Percentiles rank a stretch among this genome's conserved stretches.
These are phyloP conservation scores for Trifolium subterraneum DNA, from an alignment of 306 rosid genomes.

Conservation along the genomic window DNA sequence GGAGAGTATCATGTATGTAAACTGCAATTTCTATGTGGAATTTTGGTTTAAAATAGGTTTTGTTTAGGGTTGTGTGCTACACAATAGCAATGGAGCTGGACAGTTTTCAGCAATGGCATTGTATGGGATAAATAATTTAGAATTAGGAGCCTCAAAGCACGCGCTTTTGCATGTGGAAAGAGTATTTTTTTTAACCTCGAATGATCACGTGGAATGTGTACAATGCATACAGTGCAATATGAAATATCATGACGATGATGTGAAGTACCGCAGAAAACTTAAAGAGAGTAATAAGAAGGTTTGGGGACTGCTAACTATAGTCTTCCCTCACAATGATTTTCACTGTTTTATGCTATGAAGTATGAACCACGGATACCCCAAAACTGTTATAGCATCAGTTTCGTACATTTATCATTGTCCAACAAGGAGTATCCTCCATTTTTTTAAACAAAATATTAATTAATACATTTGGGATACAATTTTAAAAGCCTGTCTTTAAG, in stretches of 20 bases:
- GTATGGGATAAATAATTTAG: conserved; percentile 2
- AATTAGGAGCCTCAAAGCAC: conserved; percentile 4
- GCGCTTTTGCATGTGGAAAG: conserved; percentile 14
- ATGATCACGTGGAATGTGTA: not conserved
- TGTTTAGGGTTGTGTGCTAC: not conserved
- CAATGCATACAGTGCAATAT: not conserved
- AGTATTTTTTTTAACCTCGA: not conserved
- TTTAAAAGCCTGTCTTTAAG: not conserved
- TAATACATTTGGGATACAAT: not conserved
- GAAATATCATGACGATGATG: not conserved
- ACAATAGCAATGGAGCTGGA: not conserved
- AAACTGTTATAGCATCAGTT: not conserved
- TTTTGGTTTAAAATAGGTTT: conserved; percentile 24
- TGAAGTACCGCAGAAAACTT: not conserved
- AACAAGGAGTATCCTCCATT: conserved; percentile 14
- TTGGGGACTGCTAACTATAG: not conserved
- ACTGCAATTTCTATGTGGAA: not conserved
- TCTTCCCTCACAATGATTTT: not conserved
- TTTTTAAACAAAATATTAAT: not conserved
- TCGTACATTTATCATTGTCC: not conserved
- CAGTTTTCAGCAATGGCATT: conserved; percentile 5
- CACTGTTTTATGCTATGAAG: not conserved
- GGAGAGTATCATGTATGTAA: not conserved
- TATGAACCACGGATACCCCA: not conserved
- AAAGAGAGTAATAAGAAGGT: not conserved